These are phyloP conservation scores for Rhytidhysteron rufulum DNA, from an alignment of 2,329 filamentous ascomycete genomes.

Conservation along the genomic window DNA sequence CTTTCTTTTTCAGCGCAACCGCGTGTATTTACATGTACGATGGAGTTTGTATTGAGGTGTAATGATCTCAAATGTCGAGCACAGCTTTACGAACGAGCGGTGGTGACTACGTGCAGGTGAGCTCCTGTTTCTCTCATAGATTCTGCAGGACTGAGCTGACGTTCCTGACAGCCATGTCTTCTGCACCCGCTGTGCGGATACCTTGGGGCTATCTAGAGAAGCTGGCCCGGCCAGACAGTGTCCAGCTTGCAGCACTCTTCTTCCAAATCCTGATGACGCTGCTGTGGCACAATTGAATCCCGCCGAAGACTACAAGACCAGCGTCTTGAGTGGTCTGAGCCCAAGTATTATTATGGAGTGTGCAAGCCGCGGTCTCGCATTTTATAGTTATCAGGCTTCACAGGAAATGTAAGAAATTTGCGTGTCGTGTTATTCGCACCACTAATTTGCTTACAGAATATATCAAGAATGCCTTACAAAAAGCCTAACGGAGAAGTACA, in stretches of 20 bases:
- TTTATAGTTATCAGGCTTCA: constrained; percentile 82
- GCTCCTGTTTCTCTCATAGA: constrained; percentile 10
- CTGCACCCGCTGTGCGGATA: constrained; percentile 69
- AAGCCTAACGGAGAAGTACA: constrained; percentile 68
- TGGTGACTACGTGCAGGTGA: constrained; percentile 88
- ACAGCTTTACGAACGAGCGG: constrained; percentile 64
- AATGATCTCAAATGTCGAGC: constrained; percentile 74
- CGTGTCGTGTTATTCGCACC: constrained; percentile 2
- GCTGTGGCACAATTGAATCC: constrained; percentile 69
- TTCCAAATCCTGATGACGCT: constrained; percentile 71
- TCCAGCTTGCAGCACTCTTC: constrained; percentile 68
- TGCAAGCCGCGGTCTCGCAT: constrained; percentile 71
- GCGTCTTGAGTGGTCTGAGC: constrained; percentile 75
- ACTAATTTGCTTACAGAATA: constrained; percentile 46
- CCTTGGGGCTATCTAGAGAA: constrained; percentile 57
- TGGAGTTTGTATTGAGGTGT: constrained; percentile 75
- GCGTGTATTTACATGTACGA: too few relatives aligned
- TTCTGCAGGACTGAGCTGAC: constrained; percentile 7
- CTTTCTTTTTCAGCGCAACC: neutral
- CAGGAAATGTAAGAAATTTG: constrained; percentile 68
- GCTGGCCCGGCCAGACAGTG: constrained; percentile 57
- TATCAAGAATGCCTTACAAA: constrained; percentile 76
- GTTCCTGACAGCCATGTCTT: constrained; percentile 69
- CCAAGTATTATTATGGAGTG: constrained; percentile 84
- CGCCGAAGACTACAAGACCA: constrained; percentile 86